Percentiles rank a stretch among this genome's conserved stretches.
Evolutionary conservation across 192 early-diverging fungal genomes (phyloP).

Genomic region (Chytriomyces hyalinus): DNA sequence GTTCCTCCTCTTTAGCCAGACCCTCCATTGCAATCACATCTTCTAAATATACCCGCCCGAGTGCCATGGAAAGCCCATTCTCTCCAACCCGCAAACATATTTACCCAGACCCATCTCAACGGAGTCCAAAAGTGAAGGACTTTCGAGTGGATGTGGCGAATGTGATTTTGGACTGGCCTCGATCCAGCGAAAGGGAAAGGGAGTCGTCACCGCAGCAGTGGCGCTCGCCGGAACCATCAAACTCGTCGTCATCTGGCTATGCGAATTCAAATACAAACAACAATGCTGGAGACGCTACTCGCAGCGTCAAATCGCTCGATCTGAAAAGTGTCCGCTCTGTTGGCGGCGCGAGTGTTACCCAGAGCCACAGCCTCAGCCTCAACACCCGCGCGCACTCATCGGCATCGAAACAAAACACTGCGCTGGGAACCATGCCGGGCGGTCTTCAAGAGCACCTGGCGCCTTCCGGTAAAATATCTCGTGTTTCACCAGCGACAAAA

Average conservation of each 20-base stretch:
- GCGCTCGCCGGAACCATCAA: no score
- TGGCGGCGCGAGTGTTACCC: neutral
- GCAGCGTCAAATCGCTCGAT: neutral
- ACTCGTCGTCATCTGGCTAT: no score
- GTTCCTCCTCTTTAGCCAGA: neutral
- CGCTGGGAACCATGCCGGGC: neutral
- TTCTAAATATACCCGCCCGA: neutral
- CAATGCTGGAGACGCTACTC: neutral
- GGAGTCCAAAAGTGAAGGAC: neutral
- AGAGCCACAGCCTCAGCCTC: neutral
- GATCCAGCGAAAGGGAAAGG: neutral
- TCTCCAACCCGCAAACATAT: neutral
- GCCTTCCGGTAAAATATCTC: neutral
- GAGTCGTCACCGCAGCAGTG: neutral
- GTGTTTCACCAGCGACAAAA: no score
- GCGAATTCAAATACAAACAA: no score
- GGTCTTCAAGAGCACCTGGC: neutral
- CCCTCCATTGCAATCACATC: neutral
- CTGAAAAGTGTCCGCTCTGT: neutral
- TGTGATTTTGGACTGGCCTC: neutral
- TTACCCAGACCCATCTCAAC: neutral
- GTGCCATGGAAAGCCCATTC: neutral
- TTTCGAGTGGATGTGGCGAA: neutral
- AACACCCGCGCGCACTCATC: no score
- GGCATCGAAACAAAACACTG: neutral